Evolutionary conservation across 371 early-diverging fungal species (phyloP), one percentile per base, ranked within the genome.

Genomic region (Parasitella parasitica): DNA sequence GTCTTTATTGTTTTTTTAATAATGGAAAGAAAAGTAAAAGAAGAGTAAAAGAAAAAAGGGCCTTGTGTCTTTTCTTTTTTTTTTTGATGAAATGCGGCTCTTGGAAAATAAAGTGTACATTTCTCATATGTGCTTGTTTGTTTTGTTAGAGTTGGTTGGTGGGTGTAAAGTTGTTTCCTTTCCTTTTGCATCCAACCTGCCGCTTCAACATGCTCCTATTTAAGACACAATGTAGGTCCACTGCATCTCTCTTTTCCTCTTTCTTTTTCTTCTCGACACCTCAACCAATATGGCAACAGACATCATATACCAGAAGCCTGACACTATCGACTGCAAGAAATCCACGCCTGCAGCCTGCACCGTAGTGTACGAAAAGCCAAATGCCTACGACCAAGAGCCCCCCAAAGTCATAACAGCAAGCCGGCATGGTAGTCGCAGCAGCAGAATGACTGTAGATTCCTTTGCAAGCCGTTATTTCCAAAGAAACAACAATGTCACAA

Each of bases 321-420:
- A 70, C 32, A 36, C 65, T 3, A 39, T 62, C 36, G 70, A 64
- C 6, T 20, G 43, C 20, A 18, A 43, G 2, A 43, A 43, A 3
- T 20, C 7, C 9, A 43, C 0, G 9, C 0, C 54, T 5, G 62
- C 62, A 2, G 35, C 54, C 8, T 70, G 49, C 1, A 59, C 62
- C 0, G 35, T 58, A n/a, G n/a, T n/a, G n/a, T 70, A 70, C 36
- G 65, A 70, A 38, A 70, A 70, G 16, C 70, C 70, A 36, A 64
- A 70, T 46, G 70, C 70, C 5, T 70, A 70, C 51, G 70, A 70
- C 30, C 66, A 70, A 41, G 52, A 49, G 9, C 59, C 63, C 7
- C 54, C 63, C 2, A 38, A 50, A 2, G 50, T 67, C 1, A 54
- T 61, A 11, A 67, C 67, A 22, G 67, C 67, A 11, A 67, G 68